Evolutionary conservation across 2,329 filamentous ascomycete genomes (phyloP), one percentile per base, ranked within the genome.

Genomic region (Fusarium tricinctum): DNA sequence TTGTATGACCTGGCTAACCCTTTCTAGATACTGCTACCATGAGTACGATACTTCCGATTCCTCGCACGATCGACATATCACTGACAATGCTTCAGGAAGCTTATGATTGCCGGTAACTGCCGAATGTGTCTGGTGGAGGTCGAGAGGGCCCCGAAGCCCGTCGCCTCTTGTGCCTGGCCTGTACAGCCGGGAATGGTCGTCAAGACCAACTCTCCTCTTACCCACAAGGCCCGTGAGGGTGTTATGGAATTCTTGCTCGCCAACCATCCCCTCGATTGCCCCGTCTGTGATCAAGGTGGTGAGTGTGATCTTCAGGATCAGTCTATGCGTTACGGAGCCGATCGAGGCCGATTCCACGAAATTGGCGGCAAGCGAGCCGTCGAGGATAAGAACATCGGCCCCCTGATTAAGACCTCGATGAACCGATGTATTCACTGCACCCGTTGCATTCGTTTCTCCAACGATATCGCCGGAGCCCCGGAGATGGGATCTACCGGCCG

Each of bases 401-500:
- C 96, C 54, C 82, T 99, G 73, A 92, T 99, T 83, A 99, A 99
- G 89, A 99, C 96, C 5, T 99, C 96, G 49, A 99, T 99, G 96
- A 99, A 99, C 87, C 89, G 96, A 79, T 99, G 96, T 82, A 99
- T 99, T 77, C 96, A 99, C 85, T 99, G 96, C 86, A 99, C 96
- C 69, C 90, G 96, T 77, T 99, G 96, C 82, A 89, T 99, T 74
- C 94, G 96, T 78, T 99, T 99, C 82, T 92, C 96, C 79, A 99
- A 98, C 82, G 96, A 99, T 77, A 87, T 99, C 76, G 96, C 96
- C 66, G 96, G 96, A 76, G 96, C 96, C 63, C 94, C 96, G 35
- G 96, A 99, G 81, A 88, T 99, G 75, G 96, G 96, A 73, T 97
- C 94, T 35, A 92, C 92, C 30, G 96, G 96, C 77, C 92, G 96